Base-by-base conservation (phyloP, 2,329 filamentous ascomycete species). In the Massarina eburnea region DNA sequence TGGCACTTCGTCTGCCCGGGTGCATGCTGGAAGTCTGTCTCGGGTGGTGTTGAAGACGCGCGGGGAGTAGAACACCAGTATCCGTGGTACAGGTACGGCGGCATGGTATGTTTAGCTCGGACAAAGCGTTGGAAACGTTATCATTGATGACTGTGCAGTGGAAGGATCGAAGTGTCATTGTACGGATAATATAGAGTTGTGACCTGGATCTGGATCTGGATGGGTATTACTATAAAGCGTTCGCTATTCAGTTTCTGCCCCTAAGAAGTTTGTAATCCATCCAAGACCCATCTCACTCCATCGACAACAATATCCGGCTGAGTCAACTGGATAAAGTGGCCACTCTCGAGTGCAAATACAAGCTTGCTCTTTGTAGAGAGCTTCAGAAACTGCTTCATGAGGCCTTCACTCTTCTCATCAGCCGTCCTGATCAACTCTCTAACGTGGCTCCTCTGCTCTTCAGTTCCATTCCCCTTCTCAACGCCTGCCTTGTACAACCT, bases 1-100 rank as follows among this genome's bases (percentile, higher is more conserved):
- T 76, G 73, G 73, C 65, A 75, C 50, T 72, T 76, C 41, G 64
- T 76, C 8, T 75, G 73, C 48, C 68, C 72, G 0, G 71, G 72
- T 3, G 50, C 58, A 14, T 76, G 73, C 59, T 76, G 73, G 74
- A 64, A 62, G 24, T 55, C 59, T 2, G 71, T 75, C 1, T 72
- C 68, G 1, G 73, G 73, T n/a, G 73, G 73, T 6, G 61, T 71
- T 2, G 68, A 72, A 29, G 73, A 76, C 52, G 73, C 58, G 3
- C 47, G 49, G 18, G 58, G 58, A 1, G 17, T 61, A 10, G 41
- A 57, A 32, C 55, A 49, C 0, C 21, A 46, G 24, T 59, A 41
- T 42, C 57, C 54, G 3, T 34, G 43, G 21, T 63, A 61, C 29
- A 35, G 67, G 5, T 65, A 70, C 32, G 58, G 59, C 0, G 65